These are phyloP conservation scores for Pyricularia pennisetigena DNA, from an alignment of 2,329 filamentous ascomycete genomes.

Conservation along the genomic window DNA sequence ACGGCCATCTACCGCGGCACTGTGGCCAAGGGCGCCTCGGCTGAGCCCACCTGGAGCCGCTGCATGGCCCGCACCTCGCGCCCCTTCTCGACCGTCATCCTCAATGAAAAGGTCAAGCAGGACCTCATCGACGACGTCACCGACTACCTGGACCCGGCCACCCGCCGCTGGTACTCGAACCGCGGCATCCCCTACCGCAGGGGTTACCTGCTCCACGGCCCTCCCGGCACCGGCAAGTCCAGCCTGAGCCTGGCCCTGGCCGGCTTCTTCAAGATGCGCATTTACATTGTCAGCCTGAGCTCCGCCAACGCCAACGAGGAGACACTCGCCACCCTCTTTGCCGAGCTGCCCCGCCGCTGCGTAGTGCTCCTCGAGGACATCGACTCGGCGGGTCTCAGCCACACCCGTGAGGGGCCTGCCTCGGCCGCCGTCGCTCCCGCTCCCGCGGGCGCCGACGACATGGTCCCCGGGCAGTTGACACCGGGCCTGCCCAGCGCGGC, in stretches of 20 bases:
- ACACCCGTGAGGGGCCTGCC: conserved; percentile 34
- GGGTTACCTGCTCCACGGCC: conserved; percentile 74
- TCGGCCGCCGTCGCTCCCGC: conserved; percentile 4
- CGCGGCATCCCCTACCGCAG: conserved; percentile 78
- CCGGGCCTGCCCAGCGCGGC: conserved; percentile 14
- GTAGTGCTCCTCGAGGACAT: conserved; percentile 70
- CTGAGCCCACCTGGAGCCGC: conserved; percentile 46
- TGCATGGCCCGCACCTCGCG: conserved; percentile 51
- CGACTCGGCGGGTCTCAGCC: conserved; percentile 60
- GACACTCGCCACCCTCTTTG: conserved; percentile 52
- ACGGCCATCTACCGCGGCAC: conserved; percentile 56
- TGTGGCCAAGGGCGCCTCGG: conserved; percentile 18
- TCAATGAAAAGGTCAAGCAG: conserved; percentile 50
- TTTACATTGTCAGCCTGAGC: conserved; percentile 63
- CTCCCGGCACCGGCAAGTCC: conserved; percentile 72
- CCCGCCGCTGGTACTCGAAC: conserved; percentile 70
- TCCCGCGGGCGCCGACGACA: conserved; percentile 13
- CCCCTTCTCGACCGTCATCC: conserved; percentile 56
- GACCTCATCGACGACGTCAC: conserved; percentile 49
- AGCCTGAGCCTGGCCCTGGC: conserved; percentile 62
- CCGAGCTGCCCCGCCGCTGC: conserved; percentile 57
- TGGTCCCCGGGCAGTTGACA: conserved; percentile 23
- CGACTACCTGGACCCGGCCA: conserved; percentile 53
- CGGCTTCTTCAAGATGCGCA: conserved; percentile 58
- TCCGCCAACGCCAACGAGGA: conserved; percentile 56